Base-by-base conservation (phyloP, 2,329 filamentous ascomycete species). In the Madurella fahalii region DNA sequence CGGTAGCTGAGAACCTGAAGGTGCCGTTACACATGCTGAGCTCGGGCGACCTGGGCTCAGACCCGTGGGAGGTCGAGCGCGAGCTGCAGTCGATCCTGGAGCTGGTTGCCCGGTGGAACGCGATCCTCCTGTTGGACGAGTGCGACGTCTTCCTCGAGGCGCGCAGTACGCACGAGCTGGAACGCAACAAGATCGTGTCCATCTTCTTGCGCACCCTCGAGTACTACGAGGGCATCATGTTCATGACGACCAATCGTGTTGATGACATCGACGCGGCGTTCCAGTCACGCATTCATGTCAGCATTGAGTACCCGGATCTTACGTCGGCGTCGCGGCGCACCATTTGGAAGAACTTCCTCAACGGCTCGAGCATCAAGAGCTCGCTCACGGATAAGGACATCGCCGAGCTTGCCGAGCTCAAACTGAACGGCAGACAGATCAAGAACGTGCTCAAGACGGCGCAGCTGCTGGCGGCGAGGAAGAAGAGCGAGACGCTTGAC, bases 101-200 rank as follows among this genome's bases (percentile, higher is more conserved):
- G 65, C 84, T 92, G 57, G 86, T 87, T 1, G 83, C 87, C 57
- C 79, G 78, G 1, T 90, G 87, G 87, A 84, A 85, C 44, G 86
- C 85, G 0, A 81, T 90, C 2, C 73, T 90, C 0, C 76, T 90
- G 3, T 79, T 90, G 1, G 86, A 90, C 64, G 86, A 90, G 71
- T 85, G 82, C 18, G 70, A 72, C 48, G 65, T 71, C 17, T 68
- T 68, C 62, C 64, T 68, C 49, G 66, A 67, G 58, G 63, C 59
- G 15, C 64, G 65, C 49, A 83, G 86, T 61, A 55, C 63, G 5
- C 59, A 68, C 50, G 68, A 72, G 57, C 61, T 74, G 3, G 64
- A 71, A 53, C 68, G 72, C 45, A 77, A 77, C 64, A 68, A 68
- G 47, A 62, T 76, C 25, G 69, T 73, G 9, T 68, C 68, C 53